phyloP scores from a whole-genome alignment of 2,329 filamentous ascomycete species.

The Fusarium sp. region DNA sequence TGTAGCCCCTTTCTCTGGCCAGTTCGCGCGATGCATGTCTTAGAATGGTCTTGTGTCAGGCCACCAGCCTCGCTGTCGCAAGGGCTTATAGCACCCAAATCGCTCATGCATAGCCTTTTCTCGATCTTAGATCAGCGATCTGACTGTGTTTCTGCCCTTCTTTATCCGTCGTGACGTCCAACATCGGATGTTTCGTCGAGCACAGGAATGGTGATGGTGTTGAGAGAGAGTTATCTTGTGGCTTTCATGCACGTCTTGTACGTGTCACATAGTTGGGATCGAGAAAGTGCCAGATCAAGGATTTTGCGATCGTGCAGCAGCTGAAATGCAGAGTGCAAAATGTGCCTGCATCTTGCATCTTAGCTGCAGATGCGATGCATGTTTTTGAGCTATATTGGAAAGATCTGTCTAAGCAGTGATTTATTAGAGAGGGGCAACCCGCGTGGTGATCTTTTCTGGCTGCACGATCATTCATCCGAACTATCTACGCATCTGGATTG shows the following conservation, averaged over 20 bases:
- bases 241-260: neutral
- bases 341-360: constrained; percentile 14
- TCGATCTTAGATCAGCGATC: constrained; percentile 17
- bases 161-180: constrained; percentile 17
- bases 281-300: neutral
- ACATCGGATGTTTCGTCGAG: neutral
- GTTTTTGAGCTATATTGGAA: neutral
- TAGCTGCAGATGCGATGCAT: constrained; percentile 5
- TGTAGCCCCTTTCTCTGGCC: constrained; percentile 12
- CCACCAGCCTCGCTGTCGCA: constrained; percentile 1
- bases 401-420: neutral
- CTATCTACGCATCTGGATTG: neutral
- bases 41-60: constrained; percentile 9
- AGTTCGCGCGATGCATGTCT: constrained; percentile 23
- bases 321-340: neutral
- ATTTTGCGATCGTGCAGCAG: neutral
- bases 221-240: constrained; percentile 1
- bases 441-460: neutral
- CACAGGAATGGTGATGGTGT: constrained; percentile 25
- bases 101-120: constrained; percentile 7
- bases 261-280: constrained; percentile 12
- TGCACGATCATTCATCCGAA: neutral
- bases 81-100: constrained; percentile 6
- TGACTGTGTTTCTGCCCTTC: neutral
- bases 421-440: neutral